phyloP scores from a whole-genome alignment of 2,329 filamentous ascomycete genomes.

The Claviceps fusiformis region DNA sequence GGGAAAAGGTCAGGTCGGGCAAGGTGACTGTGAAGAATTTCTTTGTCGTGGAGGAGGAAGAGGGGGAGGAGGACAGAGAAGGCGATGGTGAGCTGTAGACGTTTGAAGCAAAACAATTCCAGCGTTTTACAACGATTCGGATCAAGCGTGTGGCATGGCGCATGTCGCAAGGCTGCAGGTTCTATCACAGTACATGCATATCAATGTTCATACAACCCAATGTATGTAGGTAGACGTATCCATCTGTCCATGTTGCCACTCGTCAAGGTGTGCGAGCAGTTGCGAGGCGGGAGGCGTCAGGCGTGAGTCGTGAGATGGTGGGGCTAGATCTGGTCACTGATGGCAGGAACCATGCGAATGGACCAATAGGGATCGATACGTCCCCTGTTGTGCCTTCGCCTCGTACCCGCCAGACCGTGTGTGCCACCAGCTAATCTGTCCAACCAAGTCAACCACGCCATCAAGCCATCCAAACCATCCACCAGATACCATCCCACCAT shows the following conservation, averaged over 20 bases:
- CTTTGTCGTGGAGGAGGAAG: slow-evolving; percentile 14
- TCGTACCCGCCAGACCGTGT: not conserved
- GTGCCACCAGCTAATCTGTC: not conserved
- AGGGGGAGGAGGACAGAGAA: not conserved
- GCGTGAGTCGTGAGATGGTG: not conserved
- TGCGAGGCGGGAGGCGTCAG: too few relatives aligned
- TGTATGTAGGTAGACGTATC: too few relatives aligned
- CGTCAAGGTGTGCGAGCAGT: too few relatives aligned
- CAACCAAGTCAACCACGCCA: not conserved
- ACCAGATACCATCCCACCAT: not conserved
- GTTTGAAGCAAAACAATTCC: too few relatives aligned
- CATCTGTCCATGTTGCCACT: too few relatives aligned
- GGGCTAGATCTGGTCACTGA: not conserved
- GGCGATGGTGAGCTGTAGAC: slow-evolving; percentile 1
- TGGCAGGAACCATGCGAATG: not conserved
- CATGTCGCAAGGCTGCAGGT: not conserved
- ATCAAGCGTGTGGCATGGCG: not conserved
- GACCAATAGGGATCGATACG: not conserved
- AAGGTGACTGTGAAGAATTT: slow-evolving; percentile 34
- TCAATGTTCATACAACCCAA: too few relatives aligned
- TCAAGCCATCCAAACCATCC: not conserved
- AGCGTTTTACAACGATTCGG: too few relatives aligned
- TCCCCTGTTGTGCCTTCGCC: not conserved
- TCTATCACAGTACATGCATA: not conserved
- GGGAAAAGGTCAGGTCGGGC: slow-evolving; percentile 33